Conservation (phyloP, 2,329 filamentous ascomycete genomes). For the Neofusicoccum ribis region DNA sequence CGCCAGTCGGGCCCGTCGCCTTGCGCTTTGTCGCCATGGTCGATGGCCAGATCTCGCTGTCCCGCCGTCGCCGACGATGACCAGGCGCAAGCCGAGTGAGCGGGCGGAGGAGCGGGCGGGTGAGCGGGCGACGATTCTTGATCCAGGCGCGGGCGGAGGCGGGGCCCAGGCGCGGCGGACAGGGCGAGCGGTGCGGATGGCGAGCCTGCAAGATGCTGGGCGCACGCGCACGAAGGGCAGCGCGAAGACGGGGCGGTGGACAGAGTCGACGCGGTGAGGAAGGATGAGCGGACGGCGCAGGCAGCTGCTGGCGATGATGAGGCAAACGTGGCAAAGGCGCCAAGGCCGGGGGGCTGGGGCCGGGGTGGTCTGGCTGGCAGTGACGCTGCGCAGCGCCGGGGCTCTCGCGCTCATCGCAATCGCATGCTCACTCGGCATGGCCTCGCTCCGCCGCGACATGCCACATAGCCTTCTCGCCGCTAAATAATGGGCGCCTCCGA, state of each 20-base stretch:
- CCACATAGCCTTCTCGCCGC: constrained; percentile 3
- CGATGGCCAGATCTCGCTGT: constrained; percentile 35
- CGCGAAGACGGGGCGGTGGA: background rate
- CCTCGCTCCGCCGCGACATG: constrained; percentile 9
- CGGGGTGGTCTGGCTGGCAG: constrained; percentile 21
- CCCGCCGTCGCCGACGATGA: constrained; percentile 47
- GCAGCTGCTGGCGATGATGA: background rate
- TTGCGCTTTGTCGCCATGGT: constrained; percentile 50
- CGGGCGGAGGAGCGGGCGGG: background rate
- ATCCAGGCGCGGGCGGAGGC: background rate
- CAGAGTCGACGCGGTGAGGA: background rate
- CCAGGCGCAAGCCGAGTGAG: constrained; percentile 17
- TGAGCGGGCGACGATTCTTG: background rate
- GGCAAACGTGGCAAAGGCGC: constrained; percentile 6
- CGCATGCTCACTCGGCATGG: constrained; percentile 16
- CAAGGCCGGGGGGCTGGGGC: background rate
- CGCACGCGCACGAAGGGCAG: background rate
- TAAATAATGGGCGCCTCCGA: constrained; percentile 89
- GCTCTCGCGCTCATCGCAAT: constrained; percentile 9
- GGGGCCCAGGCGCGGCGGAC: background rate
- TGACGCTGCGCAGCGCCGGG: constrained; percentile 24
- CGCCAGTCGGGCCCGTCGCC: constrained; percentile 34
- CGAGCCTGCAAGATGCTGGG: background rate
- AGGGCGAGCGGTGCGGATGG: background rate
- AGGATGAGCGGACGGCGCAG: background rate